These are phyloP conservation scores for Coemansia sp. DNA, from an alignment of 192 early-diverging fungal species.

Conservation along the genomic window DNA sequence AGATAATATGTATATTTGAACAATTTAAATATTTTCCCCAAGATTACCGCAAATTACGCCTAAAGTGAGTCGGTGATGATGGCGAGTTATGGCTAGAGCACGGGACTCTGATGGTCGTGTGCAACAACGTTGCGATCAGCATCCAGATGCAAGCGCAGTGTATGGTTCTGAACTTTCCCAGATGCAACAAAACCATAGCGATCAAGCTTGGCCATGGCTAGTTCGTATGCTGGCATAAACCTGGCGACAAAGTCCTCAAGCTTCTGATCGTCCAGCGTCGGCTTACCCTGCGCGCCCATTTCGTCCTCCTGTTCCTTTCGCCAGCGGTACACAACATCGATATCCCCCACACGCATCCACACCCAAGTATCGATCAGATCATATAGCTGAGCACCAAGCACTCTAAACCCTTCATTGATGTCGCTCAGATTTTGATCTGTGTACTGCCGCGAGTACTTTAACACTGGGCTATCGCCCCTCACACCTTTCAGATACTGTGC, in stretches of 20 bases:
- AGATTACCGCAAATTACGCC: neutral
- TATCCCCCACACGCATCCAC: constrained; percentile 60
- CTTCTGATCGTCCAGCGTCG: constrained; percentile 67
- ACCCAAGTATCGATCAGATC: constrained; percentile 74
- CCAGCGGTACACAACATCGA: constrained; percentile 78
- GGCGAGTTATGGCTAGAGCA: neutral
- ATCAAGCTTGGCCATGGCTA: constrained; percentile 41
- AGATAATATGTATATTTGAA: neutral
- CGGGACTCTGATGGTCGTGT: constrained; percentile 26
- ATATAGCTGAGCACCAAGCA: constrained; percentile 62
- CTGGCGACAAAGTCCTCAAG: constrained; percentile 80
- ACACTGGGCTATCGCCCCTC: constrained; percentile 13
- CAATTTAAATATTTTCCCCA: no score
- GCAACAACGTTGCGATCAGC: constrained; percentile 37
- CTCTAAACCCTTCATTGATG: constrained; percentile 30
- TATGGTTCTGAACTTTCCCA: constrained; percentile 13
- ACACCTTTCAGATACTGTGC: constrained; percentile 17
- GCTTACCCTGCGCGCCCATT: constrained; percentile 33
- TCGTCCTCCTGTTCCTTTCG: constrained; percentile 81
- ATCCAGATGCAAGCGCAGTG: constrained; percentile 47
- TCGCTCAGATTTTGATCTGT: constrained; percentile 22
- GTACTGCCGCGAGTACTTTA: constrained; percentile 43
- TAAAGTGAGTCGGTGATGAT: neutral
- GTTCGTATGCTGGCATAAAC: constrained; percentile 83
- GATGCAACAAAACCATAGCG: constrained; percentile 35